Evolutionary conservation across 495 filamentous ascomycete genomes (phyloP), one percentile per base, ranked within the genome.

Genomic region (Pyrenopolyporus hunteri): DNA sequence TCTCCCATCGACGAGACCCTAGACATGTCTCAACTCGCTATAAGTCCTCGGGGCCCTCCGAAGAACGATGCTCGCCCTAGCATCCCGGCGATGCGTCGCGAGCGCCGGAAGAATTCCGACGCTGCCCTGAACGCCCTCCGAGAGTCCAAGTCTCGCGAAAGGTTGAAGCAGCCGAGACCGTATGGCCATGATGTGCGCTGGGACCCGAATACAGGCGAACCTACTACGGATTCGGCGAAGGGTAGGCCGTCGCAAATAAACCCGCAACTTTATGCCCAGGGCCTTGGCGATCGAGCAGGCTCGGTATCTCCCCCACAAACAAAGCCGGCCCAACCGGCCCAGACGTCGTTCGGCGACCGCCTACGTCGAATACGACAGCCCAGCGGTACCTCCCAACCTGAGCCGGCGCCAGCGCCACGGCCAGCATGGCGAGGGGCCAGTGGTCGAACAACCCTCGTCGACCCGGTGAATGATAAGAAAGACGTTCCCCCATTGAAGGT

Each of bases 351-450:
- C 44, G 73, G 78, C 8, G 78, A 83, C 28, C 69, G 79, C 4
- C 69, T 82, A 53, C 75, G 78, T 43, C 56, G 44, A 51, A 25
- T 53, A 51, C 71, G 73, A 59, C 76, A 79, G 51, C 68, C 76
- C 11, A 73, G 66, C 22, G 51, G 49, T 25, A 68, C 51, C 35
- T 56, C 57, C 20, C 62, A 69, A 32, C 68, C 73, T 42, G 74
- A 71, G 16, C 59, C 68, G 11, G 66, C 67, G 2, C 66, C 68
- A n/a, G 66, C 67, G 2, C 66, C 68, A 33, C 71, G 75, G n/a
- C 82, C 82, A 4, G 76, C 74, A 57, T 83, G 82, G 82, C 73
- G 75, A 50, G 82, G 82, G 6, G 77, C 82, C 31, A 83, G 78
- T 56, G 82, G 82, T 2, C 74, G 81, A 51, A 73, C 71, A 31